phyloP scores from a whole-genome alignment of 2,329 filamentous ascomycete genomes.

The Fusarium papillatum region DNA sequence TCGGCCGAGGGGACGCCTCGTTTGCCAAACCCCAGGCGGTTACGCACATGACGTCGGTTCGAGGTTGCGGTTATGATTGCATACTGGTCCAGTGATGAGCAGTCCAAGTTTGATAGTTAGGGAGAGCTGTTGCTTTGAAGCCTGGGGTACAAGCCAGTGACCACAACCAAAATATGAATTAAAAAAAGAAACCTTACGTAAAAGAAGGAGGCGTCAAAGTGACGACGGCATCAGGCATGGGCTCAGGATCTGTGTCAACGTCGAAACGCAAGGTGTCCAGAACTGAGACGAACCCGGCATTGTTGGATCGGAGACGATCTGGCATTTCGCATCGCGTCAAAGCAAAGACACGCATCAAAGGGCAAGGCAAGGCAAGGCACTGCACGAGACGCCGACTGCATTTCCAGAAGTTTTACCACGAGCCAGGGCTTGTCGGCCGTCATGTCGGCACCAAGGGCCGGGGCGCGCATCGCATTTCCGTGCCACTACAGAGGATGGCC shows the following conservation, averaged over 20 bases:
- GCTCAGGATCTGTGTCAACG: not conserved
- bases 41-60: conserved; percentile 1
- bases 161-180: not conserved
- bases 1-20: conserved; percentile 12
- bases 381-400: conserved; percentile 18
- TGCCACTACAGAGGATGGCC: conserved; percentile 32
- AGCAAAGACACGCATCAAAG: conserved; percentile 15
- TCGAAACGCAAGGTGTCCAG: not conserved
- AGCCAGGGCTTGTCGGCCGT: conserved; percentile 10
- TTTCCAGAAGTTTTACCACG: conserved; percentile 32
- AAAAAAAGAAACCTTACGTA: conserved; percentile 4
- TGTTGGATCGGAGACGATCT: conserved; percentile 10
- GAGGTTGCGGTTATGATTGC: not conserved
- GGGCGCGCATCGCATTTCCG: conserved; percentile 31
- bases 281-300: not conserved
- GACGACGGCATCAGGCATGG: not conserved
- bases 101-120: not conserved
- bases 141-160: not conserved
- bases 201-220: not conserved
- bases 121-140: not conserved
- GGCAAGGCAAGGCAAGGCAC: not conserved
- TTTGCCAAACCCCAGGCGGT: conserved; percentile 22
- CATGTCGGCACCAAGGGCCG: conserved; percentile 17
- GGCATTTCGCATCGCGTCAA: conserved; percentile 26
- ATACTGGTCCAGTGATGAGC: not conserved